Evolutionary conservation across 768 basidiomycete species (phyloP), one percentile per base, ranked within the genome.

Genomic region (Mrakia blollopis): DNA sequence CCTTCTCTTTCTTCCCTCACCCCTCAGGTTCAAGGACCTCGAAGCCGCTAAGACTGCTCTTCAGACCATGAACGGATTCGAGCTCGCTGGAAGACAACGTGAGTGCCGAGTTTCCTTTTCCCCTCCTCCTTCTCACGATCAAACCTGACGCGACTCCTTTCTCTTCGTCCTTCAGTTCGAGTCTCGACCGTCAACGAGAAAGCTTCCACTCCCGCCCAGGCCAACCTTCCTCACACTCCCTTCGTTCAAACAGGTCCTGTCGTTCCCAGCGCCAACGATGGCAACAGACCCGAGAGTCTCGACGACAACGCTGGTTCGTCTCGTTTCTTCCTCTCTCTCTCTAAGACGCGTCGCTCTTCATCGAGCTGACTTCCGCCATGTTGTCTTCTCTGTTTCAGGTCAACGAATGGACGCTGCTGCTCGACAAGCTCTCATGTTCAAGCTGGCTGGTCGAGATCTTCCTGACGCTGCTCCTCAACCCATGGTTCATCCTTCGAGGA

Each of bases 351-450:
- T 44, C 28, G 32, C 41, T 32, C 32, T 23, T 69, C 52, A 2
- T 14, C 47, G 47, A 50, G 16, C 47, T 50, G 47, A 50, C 44
- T 44, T 50, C 47, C 16, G 11, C 5, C 11, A 5, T 5, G 39
- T 21, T 21, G 11, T 35, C 11, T 37, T 28, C 23, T 37, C 41
- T 8, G 47, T n/a, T 68, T 2, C 60, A 76, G 75, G 77, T 71
- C 72, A 70, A 57, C 30, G 68, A 28, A 35, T 78, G 68, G 77
- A 78, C 28, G 73, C 74, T 52, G 92, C 92, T 82, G 93, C 94
- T 83, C 92, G 97, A 86, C 94, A 97, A 87, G 93, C 94, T 85
- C 93, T 99, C 87, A 99, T 99, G 97, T 93, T 95, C 86, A 99
- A 98, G 90, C 92, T 99, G 88, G 94, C 97, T 84, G 93, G 97